Evolutionary conservation across 2,329 filamentous ascomycete species (phyloP).

Genomic region (Colletotrichum filicis): DNA sequence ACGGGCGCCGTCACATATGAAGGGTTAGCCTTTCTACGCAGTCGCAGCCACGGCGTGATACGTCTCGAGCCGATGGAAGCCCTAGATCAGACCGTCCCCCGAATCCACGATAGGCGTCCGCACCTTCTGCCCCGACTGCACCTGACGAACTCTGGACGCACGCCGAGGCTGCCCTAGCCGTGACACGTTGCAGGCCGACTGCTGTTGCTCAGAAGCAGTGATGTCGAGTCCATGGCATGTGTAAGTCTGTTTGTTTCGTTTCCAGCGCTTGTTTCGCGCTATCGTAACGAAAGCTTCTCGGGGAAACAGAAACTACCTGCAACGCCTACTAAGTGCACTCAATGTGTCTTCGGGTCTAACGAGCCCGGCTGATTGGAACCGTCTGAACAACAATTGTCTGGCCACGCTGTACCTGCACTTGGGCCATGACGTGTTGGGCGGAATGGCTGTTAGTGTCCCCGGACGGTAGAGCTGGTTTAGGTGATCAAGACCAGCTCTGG

Average conservation of each 20-base stretch:
- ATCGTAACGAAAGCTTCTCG: background rate
- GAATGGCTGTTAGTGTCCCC: constrained; percentile 3
- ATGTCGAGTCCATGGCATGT: constrained; percentile 18
- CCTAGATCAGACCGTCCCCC: constrained; percentile 21
- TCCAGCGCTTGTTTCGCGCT: constrained; percentile 28
- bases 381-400: background rate
- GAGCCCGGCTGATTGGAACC: background rate
- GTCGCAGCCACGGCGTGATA: constrained; percentile 15
- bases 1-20: background rate
- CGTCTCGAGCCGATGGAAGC: constrained; percentile 19
- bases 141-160: background rate
- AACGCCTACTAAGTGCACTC: constrained; percentile 4
- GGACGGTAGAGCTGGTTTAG: background rate
- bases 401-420: constrained; percentile 11
- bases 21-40: background rate
- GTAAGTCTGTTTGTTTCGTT: constrained; percentile 16
- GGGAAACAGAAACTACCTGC: constrained; percentile 4
- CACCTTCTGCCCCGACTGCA: constrained; percentile 1
- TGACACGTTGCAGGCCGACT: constrained; percentile 22
- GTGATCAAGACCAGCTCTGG: background rate
- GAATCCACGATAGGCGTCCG: constrained; percentile 14
- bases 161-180: background rate
- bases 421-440: constrained; percentile 10
- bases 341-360: background rate
- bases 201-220: background rate